Conservation (phyloP, 1,284 basidiomycete genomes). For the Phellinidium pouzarii region DNA sequence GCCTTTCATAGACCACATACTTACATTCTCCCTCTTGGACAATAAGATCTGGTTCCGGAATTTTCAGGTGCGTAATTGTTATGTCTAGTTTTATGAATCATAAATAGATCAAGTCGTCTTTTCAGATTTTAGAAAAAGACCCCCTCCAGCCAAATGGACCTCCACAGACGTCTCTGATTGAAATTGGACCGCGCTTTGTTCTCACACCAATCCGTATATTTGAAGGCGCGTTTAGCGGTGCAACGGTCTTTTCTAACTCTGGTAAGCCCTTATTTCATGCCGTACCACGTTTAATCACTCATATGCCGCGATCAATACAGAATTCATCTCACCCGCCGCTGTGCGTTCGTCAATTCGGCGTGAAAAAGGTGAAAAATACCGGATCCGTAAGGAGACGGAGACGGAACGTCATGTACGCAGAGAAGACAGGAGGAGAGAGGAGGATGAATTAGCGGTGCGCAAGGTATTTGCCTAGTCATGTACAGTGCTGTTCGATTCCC, state of each 20-base stretch:
- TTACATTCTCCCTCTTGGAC: slow-evolving; percentile 94
- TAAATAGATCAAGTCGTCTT: neutral
- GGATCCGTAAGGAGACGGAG: slow-evolving; percentile 73
- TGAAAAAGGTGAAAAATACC: slow-evolving; percentile 77
- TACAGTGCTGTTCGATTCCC: neutral
- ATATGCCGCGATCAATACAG: slow-evolving; percentile 35
- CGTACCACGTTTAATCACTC: slow-evolving; percentile 8
- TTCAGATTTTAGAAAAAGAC: slow-evolving; percentile 74
- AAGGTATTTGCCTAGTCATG: slow-evolving; percentile 78
- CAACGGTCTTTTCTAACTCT: slow-evolving; percentile 94
- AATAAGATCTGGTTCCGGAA: slow-evolving; percentile 99
- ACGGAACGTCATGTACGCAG: slow-evolving; percentile 61
- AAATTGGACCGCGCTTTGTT: slow-evolving; percentile 97
- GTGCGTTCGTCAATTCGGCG: slow-evolving; percentile 68
- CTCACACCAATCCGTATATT: slow-evolving; percentile 97
- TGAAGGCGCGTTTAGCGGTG: slow-evolving; percentile 93
- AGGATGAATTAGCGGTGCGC: slow-evolving; percentile 78
- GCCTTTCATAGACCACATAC: slow-evolving; percentile 96
- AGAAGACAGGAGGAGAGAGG: slow-evolving; percentile 57
- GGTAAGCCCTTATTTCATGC: slow-evolving; percentile 42
- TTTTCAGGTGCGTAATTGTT: slow-evolving; percentile 66
- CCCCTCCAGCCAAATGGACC: slow-evolving; percentile 67
- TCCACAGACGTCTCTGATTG: slow-evolving; percentile 76
- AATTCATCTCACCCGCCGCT: slow-evolving; percentile 86
- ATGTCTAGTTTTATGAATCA: neutral